These are phyloP conservation scores for Flueggea neowawraea DNA, from an alignment of 441 rosid genomes.

Conservation along the genomic window DNA sequence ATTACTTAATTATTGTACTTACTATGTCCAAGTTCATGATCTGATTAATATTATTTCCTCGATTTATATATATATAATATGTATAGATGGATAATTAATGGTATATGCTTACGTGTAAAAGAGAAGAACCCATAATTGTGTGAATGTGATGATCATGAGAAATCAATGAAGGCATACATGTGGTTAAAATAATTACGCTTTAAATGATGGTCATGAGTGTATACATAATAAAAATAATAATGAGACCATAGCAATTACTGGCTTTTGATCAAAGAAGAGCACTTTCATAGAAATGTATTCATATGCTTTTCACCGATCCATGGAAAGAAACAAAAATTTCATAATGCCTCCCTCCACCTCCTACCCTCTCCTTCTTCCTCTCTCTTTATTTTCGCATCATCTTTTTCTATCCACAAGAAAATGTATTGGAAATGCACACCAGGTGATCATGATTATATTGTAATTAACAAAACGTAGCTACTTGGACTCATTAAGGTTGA, in stretches of 20 bases:
- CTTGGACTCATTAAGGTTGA: too few relatives aligned
- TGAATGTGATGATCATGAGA: slow-evolving; percentile 41
- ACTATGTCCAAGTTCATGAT: too few relatives aligned
- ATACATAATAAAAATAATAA: slow-evolving; percentile 5
- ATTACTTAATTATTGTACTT: too few relatives aligned
- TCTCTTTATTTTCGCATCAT: neutral
- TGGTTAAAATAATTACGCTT: slow-evolving; percentile 56
- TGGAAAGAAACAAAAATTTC: neutral
- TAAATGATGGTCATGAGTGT: slow-evolving; percentile 37
- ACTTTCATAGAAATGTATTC: neutral
- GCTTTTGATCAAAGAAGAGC: too few relatives aligned
- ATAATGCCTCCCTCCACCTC: neutral
- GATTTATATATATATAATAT: neutral
- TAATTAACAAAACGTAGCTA: too few relatives aligned
- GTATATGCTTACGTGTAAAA: slow-evolving; percentile 33
- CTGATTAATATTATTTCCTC: too few relatives aligned
- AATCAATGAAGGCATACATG: slow-evolving; percentile 39
- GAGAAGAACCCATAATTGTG: slow-evolving; percentile 39
- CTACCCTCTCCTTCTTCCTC: neutral
- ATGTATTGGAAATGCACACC: too few relatives aligned
- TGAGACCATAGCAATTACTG: too few relatives aligned
- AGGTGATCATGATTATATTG: too few relatives aligned
- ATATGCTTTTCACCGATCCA: neutral
- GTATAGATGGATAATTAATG: neutral
- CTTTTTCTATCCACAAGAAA: too few relatives aligned